Base-by-base conservation (phyloP, 2,329 filamentous ascomycete genomes). In the Colletotrichum tofieldiae region DNA sequence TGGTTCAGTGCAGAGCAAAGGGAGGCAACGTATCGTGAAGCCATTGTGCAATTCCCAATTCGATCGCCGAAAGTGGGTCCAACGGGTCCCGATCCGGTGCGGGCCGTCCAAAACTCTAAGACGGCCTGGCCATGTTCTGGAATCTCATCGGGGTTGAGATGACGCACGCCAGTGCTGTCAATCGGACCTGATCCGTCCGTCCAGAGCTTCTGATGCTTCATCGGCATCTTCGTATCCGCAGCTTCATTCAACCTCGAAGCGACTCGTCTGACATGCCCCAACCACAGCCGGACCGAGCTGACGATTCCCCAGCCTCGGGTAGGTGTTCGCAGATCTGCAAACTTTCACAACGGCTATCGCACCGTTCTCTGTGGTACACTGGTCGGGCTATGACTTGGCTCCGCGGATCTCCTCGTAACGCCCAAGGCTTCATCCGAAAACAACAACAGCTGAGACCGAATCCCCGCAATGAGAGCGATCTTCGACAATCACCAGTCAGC, bases 381-480 rank as follows among this genome's bases (percentile, higher is more conserved):
- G 16, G 43, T 12, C 7, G 5, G 23, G 23, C 20, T 2, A 61
- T 11, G 51, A 8, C 41, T 37, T 49, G 58, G 45, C 45, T 39
- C 6, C 45, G 16, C 23, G 16, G 47, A 20, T 63, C 60, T 16
- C 5, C 14, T 41, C 60, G 32, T 29, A 7, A 51, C 5, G 12
- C 32, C 5, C 23, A 9, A 14, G 7, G 4, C 9, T 20, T 29
- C 12, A 9, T 8, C 45, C 11, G 35, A 8, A 37, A 62, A 29
- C 60, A 26, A 51, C 14, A 37, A 11, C n/a, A 26, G 54, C 52
- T 56, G 32, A 56, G n/a, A 18, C 43, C n/a, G 0, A n/a, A 20
- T 20, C 7, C 45, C n/a, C 43, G 45, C 60, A 63, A 52, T 4
- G 9, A 35, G 60, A 29, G n/a, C 35, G 35, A 52, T 63, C 45